A percentile compares a stretch with the other conserved stretches of the same genome.
These are phyloP conservation scores for Elsinoe necatrix DNA, from an alignment of 2,329 filamentous ascomycete genomes.

Conservation along the genomic window DNA sequence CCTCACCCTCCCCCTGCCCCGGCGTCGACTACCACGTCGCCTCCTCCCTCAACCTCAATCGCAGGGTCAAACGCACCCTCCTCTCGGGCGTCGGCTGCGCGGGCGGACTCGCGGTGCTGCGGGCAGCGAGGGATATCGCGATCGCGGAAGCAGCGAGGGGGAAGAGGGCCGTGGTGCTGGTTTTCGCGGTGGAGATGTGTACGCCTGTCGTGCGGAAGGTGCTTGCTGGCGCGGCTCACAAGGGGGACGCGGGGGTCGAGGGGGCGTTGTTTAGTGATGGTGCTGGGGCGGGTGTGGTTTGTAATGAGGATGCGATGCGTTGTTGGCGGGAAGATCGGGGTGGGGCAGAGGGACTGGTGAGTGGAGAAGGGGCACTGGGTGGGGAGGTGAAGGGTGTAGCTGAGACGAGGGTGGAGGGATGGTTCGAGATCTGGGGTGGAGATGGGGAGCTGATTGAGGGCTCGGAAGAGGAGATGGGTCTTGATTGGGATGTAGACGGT, in stretches of 20 bases:
- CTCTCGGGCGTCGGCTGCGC: constrained; percentile 35
- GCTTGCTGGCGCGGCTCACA: constrained; percentile 37
- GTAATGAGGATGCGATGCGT: too few relatives aligned
- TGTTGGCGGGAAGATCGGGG: too few relatives aligned
- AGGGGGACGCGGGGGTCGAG: constrained; percentile 56
- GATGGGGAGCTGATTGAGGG: constrained; percentile 54
- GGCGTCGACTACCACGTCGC: constrained; percentile 33
- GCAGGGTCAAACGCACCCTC: constrained; percentile 29
- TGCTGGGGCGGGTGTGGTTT: constrained; percentile 46
- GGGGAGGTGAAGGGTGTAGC: constrained; percentile 26
- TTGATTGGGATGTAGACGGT: constrained; percentile 56
- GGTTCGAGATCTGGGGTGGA: constrained; percentile 58
- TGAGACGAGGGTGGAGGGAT: constrained; percentile 60
- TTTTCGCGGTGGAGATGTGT: constrained; percentile 52
- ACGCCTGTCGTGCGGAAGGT: constrained; percentile 53
- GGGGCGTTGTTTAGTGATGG: constrained; percentile 62
- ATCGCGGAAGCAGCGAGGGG: constrained; percentile 52
- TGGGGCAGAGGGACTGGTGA: too few relatives aligned
- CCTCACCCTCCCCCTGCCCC: constrained; percentile 30
- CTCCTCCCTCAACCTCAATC: constrained; percentile 26
- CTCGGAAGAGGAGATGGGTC: constrained; percentile 55
- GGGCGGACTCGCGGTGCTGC: constrained; percentile 28
- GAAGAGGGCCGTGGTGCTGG: constrained; percentile 54
- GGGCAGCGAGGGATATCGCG: constrained; percentile 54
- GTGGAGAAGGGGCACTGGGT: too few relatives aligned